Conservation (phyloP, 257 asterid species). For the Ballota nigra region DNA sequence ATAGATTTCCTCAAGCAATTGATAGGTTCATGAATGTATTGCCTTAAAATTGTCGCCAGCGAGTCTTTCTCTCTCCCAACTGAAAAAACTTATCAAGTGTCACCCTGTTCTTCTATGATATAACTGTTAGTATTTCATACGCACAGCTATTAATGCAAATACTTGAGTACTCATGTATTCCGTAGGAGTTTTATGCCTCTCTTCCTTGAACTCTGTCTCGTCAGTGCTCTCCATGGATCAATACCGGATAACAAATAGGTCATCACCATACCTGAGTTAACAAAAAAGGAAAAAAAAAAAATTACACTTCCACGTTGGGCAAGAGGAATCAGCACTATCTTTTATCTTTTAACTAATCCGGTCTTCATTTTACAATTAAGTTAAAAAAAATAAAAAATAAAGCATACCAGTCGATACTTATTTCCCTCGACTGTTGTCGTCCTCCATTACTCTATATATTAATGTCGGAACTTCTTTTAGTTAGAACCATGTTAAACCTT, state of each 20-base stretch:
- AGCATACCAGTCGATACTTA: not conserved
- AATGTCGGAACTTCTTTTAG: not conserved
- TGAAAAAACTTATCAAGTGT: not conserved
- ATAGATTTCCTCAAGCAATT: not conserved
- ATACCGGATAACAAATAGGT: not conserved
- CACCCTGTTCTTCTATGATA: not conserved
- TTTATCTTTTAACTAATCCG: not conserved
- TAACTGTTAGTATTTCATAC: constrained; percentile 3
- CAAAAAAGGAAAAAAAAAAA: not conserved
- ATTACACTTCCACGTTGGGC: not conserved
- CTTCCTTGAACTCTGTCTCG: not conserved
- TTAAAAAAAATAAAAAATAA: not conserved
- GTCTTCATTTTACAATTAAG: not conserved
- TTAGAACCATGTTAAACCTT: constrained; percentile 6
- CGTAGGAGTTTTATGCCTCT: not conserved
- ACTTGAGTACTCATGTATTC: not conserved
- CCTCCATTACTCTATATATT: not conserved
- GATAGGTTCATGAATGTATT: not conserved
- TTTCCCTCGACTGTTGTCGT: not conserved
- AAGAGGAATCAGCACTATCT: not conserved
- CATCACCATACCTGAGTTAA: constrained; percentile 26
- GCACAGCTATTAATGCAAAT: not conserved
- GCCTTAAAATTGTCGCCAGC: not conserved
- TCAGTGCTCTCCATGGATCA: not conserved
- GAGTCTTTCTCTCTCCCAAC: not conserved